Base-by-base conservation (phyloP, 495 filamentous ascomycete genomes). In the Daldinia loculata region DNA sequence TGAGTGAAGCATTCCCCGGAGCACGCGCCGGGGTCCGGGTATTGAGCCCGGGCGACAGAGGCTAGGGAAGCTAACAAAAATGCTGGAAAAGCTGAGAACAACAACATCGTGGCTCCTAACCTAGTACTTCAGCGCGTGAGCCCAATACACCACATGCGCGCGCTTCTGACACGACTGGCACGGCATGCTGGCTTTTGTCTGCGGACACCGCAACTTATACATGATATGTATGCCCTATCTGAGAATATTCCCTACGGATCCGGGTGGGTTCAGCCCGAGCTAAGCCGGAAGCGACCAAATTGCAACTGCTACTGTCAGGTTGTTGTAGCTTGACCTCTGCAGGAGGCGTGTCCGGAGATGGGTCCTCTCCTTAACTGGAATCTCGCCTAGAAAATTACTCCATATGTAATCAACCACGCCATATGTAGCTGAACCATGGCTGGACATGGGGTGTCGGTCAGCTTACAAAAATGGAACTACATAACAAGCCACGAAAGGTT, bases 1-100 rank as follows among this genome's bases (percentile, higher is more conserved):
- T 89, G 84, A 22, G 82, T 78, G 72, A 77, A 83, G 77, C 86
- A 89, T 24, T 78, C 71, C 19, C 86, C 86, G 6, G 78, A 79
- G 76, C 86, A 88, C n/a, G 81, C 66, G 32, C 81, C 78, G 6
- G 84, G 84, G 66, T 81, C 77, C 24, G 80, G 73, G 67, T 83
- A 85, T 56, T 69, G 60, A 19, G 60, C 67, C 29, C 26, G 67
- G 51, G 58, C 61, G 6, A 61, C 19, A 26, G 56, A 50, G 17
- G 57, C 63, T 39, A 67, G 22, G 19, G 61, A 64, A 26, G 61
- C 34, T 17, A 69, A 34, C 56, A 67, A 61, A n/a, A 63, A 11
- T 3, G 61, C 38, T 19, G 60, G 45, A 4, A 69, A 48, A 45
- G 60, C 32, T 56, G 60, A 45, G 45, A 69, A 38, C 26, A 69